A percentile compares a stretch with the other conserved stretches of the same genome.
phyloP scores from a whole-genome alignment of 2,329 filamentous ascomycete genomes.

The Botrytis tulipae region DNA sequence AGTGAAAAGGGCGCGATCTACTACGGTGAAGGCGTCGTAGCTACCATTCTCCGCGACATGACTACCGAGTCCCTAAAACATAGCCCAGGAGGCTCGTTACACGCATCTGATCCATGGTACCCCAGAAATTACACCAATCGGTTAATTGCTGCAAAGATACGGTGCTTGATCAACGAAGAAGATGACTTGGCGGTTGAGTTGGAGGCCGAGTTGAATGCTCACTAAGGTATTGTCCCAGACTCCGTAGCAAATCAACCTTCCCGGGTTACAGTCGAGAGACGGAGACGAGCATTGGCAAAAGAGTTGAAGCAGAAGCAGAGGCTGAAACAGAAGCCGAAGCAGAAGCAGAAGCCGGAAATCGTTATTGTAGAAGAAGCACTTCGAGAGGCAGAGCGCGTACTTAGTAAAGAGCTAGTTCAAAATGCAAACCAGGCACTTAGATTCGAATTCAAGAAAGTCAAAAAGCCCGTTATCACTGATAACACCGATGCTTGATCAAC shows the following conservation, averaged over 20 bases:
- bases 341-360: too few species aligned
- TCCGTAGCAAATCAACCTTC: too few species aligned
- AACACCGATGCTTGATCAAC: neutral
- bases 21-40: rapidly evolving
- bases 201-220: neutral
- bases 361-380: too few species aligned
- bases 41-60: neutral
- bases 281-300: too few species aligned
- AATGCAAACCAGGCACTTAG: neutral
- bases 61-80: neutral
- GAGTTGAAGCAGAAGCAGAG: too few species aligned
- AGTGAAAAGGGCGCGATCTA: rapidly evolving
- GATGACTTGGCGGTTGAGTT: neutral
- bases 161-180: rapidly evolving
- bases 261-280: too few species aligned
- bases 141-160: rapidly evolving
- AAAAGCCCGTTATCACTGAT: neutral
- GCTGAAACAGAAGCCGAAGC: too few species aligned
- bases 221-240: neutral
- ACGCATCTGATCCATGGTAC: neutral
- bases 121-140: neutral
- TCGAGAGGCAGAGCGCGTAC: neutral
- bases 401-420: neutral
- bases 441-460: neutral
- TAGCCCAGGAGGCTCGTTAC: neutral